phyloP scores from a whole-genome alignment of 2,329 filamentous ascomycete species.

The Aspergillus piperis region DNA sequence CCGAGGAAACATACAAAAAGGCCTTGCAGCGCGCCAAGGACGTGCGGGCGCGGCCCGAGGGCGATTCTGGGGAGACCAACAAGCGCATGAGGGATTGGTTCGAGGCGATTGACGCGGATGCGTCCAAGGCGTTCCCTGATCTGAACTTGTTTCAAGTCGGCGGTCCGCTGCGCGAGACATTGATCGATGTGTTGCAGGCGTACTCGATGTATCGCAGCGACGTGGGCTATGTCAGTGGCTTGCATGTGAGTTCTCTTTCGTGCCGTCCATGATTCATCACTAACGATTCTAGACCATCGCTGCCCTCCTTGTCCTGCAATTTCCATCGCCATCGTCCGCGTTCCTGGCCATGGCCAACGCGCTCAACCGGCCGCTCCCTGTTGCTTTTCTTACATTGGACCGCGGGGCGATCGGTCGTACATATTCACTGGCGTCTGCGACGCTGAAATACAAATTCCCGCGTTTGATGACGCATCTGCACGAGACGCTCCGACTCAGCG shows the following conservation, averaged over 20 bases:
- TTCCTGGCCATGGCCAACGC: slow-evolving; percentile 63
- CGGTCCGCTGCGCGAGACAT: slow-evolving; percentile 56
- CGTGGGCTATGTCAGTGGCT: slow-evolving; percentile 61
- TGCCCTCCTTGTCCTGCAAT: slow-evolving; percentile 59
- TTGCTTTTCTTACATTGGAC: slow-evolving; percentile 63
- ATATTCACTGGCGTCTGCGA: slow-evolving; percentile 57
- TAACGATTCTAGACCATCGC: slow-evolving; percentile 50
- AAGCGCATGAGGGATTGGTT: slow-evolving; percentile 54
- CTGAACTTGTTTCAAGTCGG: slow-evolving; percentile 59
- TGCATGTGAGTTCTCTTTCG: slow-evolving; percentile 49
- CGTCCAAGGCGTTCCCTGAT: slow-evolving; percentile 58
- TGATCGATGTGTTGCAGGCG: slow-evolving; percentile 62
- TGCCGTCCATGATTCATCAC: neutral
- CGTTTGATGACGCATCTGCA: slow-evolving; percentile 55
- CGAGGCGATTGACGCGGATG: slow-evolving; percentile 56
- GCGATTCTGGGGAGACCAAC: slow-evolving; percentile 45
- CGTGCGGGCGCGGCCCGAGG: slow-evolving; percentile 46
- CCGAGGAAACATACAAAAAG: slow-evolving; percentile 57
- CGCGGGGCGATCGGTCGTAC: slow-evolving; percentile 56
- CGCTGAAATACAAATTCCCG: slow-evolving; percentile 60
- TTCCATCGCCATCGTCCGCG: slow-evolving; percentile 53
- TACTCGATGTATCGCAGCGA: slow-evolving; percentile 66
- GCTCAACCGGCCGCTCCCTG: slow-evolving; percentile 61
- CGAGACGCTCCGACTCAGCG: slow-evolving; percentile 41
- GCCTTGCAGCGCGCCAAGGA: slow-evolving; percentile 58